Base-by-base conservation (phyloP, 164 flowering plant species). In the Annona cherimola region DNA sequence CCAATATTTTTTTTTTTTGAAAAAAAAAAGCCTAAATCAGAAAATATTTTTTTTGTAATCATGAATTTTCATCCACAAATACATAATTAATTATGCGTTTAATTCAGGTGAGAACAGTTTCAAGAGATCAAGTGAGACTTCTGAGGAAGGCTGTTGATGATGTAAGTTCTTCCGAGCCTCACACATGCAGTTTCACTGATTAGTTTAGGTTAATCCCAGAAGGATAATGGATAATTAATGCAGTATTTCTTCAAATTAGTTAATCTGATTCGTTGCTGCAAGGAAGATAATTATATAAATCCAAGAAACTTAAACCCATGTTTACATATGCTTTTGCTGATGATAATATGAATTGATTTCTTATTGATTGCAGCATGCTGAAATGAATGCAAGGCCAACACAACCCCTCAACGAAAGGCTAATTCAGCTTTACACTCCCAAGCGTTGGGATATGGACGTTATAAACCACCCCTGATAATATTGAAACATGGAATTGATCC, bases 121-220 rank as follows among this genome's bases (percentile, higher is more conserved):
- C 91, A 55, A 77, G 71, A 76, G 87, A 83, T 76, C 94, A 89
- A 79, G 77, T 87, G 70, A 71, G 66, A 59, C 77, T 73, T 39
- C 66, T 89, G 16, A 83, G 83, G 73, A 78, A 77, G n/a, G 83
- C 80, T 39, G 86, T 85, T 80, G 82, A 89, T 71, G 87, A 89
- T 79, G 94, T 87, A 81, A 84, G 94, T 76, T 61, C 19, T 26
- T 61, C 6, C 63, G 2, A 4, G 0, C 35, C 35, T 26, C 35
- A 26, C 35, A 26, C 35, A 26, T 26, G 35, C 35, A 26, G 35
- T 4, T 18, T n/a, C 5, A 7, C 63, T n/a, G 5, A 20, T 20
- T 16, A 5, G 63, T 18, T 16, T 20, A 5, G 63, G 63, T 3
- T 9, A n/a, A n/a, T 18, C 20, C 20, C 57, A 50, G 14, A 50